phyloP scores from a whole-genome alignment of 768 basidiomycete genomes.

The Leccinum boreale region DNA sequence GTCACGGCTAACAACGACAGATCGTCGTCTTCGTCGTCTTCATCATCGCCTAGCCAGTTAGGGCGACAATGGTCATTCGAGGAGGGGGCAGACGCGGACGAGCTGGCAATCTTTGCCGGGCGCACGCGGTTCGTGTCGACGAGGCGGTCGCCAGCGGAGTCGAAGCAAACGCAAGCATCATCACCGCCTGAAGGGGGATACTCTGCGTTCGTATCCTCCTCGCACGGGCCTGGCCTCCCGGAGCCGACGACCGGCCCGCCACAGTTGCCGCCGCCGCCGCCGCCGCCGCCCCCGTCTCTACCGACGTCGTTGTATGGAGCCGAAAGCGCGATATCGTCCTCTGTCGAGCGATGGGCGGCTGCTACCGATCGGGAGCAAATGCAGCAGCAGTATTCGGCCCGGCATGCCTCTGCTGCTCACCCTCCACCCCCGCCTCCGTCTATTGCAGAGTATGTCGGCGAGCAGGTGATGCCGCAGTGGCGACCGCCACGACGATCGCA shows the following conservation, averaged over 20 bases:
- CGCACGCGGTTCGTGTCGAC: constrained; percentile 59
- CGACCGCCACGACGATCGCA: constrained; percentile 28
- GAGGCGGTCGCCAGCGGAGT: constrained; percentile 30
- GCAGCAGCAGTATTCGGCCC: not conserved
- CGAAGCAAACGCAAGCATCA: constrained; percentile 6
- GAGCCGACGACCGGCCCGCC: not conserved
- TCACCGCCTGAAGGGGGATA: constrained; percentile 1
- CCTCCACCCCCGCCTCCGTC: not conserved
- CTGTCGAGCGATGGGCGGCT: constrained; percentile 15
- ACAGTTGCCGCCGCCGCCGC: not conserved
- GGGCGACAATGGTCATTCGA: constrained; percentile 52
- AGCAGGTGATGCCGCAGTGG: constrained; percentile 21
- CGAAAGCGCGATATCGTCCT: constrained; percentile 10
- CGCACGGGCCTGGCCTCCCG: not conserved
- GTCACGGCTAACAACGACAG: constrained; percentile 39
- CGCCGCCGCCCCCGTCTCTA: not conserved
- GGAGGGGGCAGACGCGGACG: constrained; percentile 54
- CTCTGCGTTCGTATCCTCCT: not conserved
- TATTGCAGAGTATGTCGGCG: constrained; percentile 2
- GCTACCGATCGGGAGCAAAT: constrained; percentile 15
- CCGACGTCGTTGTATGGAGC: constrained; percentile 11
- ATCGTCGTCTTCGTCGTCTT: not conserved
- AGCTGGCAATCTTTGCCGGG: constrained; percentile 67
- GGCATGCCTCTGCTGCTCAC: not conserved
- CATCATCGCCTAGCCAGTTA: constrained; percentile 12